A percentile compares a stretch with the other conserved stretches of the same genome.
phyloP scores from a whole-genome alignment of 805 yeast genomes.

The Ogataea ganodermae region DNA sequence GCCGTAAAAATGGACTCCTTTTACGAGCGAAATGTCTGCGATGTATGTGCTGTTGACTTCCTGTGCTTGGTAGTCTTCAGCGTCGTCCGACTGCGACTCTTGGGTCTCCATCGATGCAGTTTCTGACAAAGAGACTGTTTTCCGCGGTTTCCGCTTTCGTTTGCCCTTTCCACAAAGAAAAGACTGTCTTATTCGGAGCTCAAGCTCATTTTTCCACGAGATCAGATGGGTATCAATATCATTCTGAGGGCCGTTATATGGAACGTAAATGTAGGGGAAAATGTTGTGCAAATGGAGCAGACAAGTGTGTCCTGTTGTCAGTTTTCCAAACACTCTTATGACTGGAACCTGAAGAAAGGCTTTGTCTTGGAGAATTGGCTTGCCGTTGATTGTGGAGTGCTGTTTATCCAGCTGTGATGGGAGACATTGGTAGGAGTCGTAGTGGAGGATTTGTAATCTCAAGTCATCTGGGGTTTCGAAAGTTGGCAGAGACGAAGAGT shows the following conservation, averaged over 20 bases:
- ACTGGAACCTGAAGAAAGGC: constrained; percentile 64
- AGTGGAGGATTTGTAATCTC: constrained; percentile 58
- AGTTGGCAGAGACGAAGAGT: constrained; percentile 13
- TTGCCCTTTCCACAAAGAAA: constrained; percentile 6
- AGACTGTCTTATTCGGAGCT: constrained; percentile 25
- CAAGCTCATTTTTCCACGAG: constrained; percentile 46
- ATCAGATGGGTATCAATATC: constrained; percentile 38
- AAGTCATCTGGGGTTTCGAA: constrained; percentile 21
- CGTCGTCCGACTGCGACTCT: constrained; percentile 4
- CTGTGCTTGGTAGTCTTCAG: constrained; percentile 20
- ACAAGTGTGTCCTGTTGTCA: constrained; percentile 59
- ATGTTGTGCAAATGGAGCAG: constrained; percentile 79
- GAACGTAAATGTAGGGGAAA: constrained; percentile 78
- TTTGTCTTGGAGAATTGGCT: constrained; percentile 10
- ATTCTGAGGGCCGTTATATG: constrained; percentile 47
- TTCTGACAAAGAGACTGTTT: neutral
- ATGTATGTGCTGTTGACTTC: constrained; percentile 41
- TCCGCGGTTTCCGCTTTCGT: constrained; percentile 10
- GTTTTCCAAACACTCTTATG: constrained; percentile 72
- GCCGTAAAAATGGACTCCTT: constrained; percentile 84
- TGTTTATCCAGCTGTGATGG: constrained; percentile 57
- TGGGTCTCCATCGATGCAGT: neutral
- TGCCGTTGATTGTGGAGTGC: constrained; percentile 34
- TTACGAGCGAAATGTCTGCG: constrained; percentile 63
- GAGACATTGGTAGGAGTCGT: constrained; percentile 63